Conservation (phyloP, 805 yeast species). For the Saccharomyces paradoxus region DNA sequence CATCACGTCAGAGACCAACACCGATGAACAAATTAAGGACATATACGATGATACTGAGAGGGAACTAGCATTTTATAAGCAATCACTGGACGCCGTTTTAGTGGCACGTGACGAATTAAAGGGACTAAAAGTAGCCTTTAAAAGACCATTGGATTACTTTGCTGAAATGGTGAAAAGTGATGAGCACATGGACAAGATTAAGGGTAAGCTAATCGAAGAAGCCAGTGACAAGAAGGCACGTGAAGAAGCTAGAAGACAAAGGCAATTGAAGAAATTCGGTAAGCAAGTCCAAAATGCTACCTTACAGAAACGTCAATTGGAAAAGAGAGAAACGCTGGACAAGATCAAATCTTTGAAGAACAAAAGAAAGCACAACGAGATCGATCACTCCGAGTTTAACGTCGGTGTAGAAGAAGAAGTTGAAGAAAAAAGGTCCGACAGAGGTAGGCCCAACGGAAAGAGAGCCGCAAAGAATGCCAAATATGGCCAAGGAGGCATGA, state of each 20-base stretch:
- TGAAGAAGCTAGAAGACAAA: conserved; percentile 88
- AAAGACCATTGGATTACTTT: conserved; percentile 90
- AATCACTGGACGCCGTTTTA: conserved; percentile 77
- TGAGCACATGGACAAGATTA: conserved; percentile 94
- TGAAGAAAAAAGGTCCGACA: conserved; percentile 33
- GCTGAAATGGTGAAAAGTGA: conserved; percentile 98
- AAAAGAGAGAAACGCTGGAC: conserved; percentile 82
- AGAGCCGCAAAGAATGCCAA: conserved; percentile 64
- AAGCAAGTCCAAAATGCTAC: conserved; percentile 94
- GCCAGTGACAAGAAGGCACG: conserved; percentile 79
- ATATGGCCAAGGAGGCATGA: conserved; percentile 73
- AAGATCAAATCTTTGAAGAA: conserved; percentile 85
- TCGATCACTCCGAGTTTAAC: conserved; percentile 50
- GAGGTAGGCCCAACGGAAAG: conserved; percentile 44
- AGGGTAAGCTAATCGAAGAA: conserved; percentile 70
- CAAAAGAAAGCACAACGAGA: conserved; percentile 73
- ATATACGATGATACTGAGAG: conserved; percentile 93
- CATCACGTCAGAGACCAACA: conserved; percentile 49
- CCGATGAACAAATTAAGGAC: conserved; percentile 67
- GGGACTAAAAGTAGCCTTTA: conserved; percentile 72
- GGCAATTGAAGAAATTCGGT: conserved; percentile 93
- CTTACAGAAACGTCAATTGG: conserved; percentile 85
- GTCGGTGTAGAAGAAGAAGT: conserved; percentile 84
- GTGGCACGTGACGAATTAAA: conserved; percentile 60
- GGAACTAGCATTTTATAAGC: conserved; percentile 91